Base-by-base conservation (phyloP, 2,329 filamentous ascomycete species). In the Tolypocladium endophyticum region DNA sequence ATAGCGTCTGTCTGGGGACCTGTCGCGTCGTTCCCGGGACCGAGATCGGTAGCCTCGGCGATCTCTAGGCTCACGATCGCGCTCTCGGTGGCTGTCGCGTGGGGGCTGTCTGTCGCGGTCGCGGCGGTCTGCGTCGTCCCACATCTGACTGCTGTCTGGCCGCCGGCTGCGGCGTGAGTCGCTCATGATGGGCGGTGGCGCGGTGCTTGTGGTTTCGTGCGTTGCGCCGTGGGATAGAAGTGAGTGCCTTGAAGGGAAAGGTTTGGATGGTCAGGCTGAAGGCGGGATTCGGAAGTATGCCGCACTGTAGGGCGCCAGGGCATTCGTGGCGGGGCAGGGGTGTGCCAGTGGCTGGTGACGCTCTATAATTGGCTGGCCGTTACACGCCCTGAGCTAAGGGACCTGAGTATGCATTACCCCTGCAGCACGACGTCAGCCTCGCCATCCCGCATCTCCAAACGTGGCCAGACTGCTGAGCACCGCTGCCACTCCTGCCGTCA, bases 141-240 rank as follows among this genome's bases (percentile, higher is more conserved):
- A 84, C 79, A 84, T 84, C 58, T 82, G 77, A 57, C 80, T 80
- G 71, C 80, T 84, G 65, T 87, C 84, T 30, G 70, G 70, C 54
- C 73, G 70, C 57, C 71, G 69, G 33, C 64, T 62, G 55, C 72
- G 69, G 56, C 72, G 69, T 20, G 69, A 61, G 62, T 75, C 73
- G 56, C 64, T 67, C 70, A 75, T 75, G 23, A 33, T 12, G 47
- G 35, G 43, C 38, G 12, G 0, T 0, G 3, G 23, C 43, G 43
- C 11, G 20, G 57, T 18, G 23, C 38, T 28, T 20, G 23, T 38
- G 41, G 52, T 38, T 33, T 16, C n/a, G n/a, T 38, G 14, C 6
- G 14, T 33, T 23, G 30, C 11, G 11, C 30, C n/a, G 12, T 25
- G 14, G 36, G 39, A 2, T 36, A 9, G 39, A 23, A 23, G 8